Evolutionary conservation across 768 basidiomycete genomes (phyloP).

Genomic region (Xerocomellus amylosporus): DNA sequence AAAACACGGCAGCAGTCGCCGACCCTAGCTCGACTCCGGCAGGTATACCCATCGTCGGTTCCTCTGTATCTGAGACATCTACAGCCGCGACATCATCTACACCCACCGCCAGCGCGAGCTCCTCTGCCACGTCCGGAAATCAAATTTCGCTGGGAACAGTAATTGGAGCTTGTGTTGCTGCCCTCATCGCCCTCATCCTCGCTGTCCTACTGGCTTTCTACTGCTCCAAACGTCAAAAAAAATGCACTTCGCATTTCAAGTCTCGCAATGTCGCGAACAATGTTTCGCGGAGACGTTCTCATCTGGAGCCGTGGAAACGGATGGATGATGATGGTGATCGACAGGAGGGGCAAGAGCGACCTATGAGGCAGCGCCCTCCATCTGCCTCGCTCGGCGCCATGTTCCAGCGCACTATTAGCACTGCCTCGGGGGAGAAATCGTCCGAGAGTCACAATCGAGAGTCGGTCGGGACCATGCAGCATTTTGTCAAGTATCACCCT

Average conservation of each 20-base stretch:
- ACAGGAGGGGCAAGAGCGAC: constrained; percentile 41
- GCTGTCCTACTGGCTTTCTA: constrained; percentile 52
- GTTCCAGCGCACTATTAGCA: constrained; percentile 59
- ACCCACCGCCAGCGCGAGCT: neutral
- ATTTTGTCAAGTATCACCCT: constrained; percentile 61
- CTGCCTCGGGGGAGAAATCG: constrained; percentile 48
- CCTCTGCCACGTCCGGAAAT: constrained; percentile 14
- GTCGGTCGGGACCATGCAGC: constrained; percentile 30
- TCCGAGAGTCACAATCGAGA: constrained; percentile 37
- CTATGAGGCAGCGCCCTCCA: constrained; percentile 40
- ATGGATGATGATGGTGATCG: constrained; percentile 51
- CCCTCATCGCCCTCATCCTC: constrained; percentile 49
- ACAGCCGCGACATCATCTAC: constrained; percentile 11
- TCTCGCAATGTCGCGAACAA: constrained; percentile 43
- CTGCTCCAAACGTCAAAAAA: constrained; percentile 45
- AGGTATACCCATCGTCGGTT: constrained; percentile 16
- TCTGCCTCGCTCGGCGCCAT: constrained; percentile 51
- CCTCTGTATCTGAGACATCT: neutral
- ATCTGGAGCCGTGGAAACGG: constrained; percentile 54
- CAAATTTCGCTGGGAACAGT: constrained; percentile 46
- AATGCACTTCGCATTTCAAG: constrained; percentile 17
- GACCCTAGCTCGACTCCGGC: neutral
- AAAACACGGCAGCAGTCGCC: constrained; percentile 13
- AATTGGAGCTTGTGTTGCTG: constrained; percentile 61
- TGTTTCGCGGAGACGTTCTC: constrained; percentile 42